Evolutionary conservation across 768 basidiomycete species (phyloP), one percentile per base, ranked within the genome.

Genomic region (Boletus edulis): DNA sequence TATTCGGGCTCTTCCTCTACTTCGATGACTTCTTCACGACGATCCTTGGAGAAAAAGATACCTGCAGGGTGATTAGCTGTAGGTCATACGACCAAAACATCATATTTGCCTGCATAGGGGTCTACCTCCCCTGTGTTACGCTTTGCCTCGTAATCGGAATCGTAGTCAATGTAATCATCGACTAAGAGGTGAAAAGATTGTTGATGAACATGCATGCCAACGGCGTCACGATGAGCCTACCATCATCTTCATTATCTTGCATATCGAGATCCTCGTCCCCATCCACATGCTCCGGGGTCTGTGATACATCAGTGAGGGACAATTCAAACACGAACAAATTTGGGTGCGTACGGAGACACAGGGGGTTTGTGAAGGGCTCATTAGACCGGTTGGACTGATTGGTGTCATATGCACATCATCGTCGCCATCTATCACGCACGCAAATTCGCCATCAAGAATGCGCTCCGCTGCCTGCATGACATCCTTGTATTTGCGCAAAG

Each of bases 1-100:
- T 67, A 66, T 67, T 89, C 86, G 8, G 86, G 79, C 46, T 86
- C 80, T 72, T 94, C 93, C 65, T 94, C 88, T 1, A 94, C 84
- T 73, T 97, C 94, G 45, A 95, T 91, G 37, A 95, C 89, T 70
- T 91, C 90, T 72, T 96, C 94, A 40, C 84, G 82, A 46, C 94
- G 82, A 67, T 94, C 92, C 75, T 96, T 96, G 41, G 94, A 96
- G 71, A 94, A 97, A 78, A 96, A 96, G 50, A 96, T 84, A 22
- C 91, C 93, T 93, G 55, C 5, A 39, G 38, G 6, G 44, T 15
- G 54, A 49, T 62, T 46, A 59, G 46, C 22, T 20, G 13, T 49
- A 51, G 52, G 55, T 41, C 54, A 48, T 14, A 24, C 14, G 20
- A 24, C 35, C 40, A 9, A 54, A 11, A n/a, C 46, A 35, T 32